Evolutionary conservation across 2,329 filamentous ascomycete genomes (phyloP).

Genomic region (Leptodontidium sp.): DNA sequence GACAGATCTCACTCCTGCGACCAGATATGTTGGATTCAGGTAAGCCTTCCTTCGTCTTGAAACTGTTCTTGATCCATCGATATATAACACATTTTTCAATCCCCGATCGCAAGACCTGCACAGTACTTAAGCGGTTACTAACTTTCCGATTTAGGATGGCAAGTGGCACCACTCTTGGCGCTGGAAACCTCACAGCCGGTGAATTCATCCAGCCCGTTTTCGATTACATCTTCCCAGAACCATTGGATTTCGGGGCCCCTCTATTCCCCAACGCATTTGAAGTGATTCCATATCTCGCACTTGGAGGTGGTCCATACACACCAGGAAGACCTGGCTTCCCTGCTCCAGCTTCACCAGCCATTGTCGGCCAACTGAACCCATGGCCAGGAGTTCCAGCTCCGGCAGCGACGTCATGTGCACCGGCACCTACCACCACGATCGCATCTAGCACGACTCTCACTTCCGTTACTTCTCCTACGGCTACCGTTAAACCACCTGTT

Average conservation of each 20-base stretch:
- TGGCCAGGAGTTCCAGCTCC: constrained; percentile 37
- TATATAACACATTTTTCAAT: no score
- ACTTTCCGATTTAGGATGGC: constrained; percentile 29
- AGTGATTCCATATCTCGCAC: constrained; percentile 46
- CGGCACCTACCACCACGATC: constrained; percentile 13
- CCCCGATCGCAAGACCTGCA: no score
- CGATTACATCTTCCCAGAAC: constrained; percentile 54
- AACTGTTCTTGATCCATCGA: no score
- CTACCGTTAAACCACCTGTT: neutral
- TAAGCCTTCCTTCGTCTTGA: constrained; percentile 3
- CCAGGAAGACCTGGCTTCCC: constrained; percentile 32
- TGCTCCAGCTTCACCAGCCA: constrained; percentile 11
- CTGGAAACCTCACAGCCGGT: constrained; percentile 51
- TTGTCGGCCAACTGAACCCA: constrained; percentile 50
- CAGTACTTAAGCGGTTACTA: no score
- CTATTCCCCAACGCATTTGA: constrained; percentile 49
- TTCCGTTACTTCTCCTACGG: constrained; percentile 15
- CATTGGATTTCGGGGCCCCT: constrained; percentile 47
- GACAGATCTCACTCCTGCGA: constrained; percentile 50
- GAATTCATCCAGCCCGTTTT: constrained; percentile 52
- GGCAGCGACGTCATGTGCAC: constrained; percentile 21
- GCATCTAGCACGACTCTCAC: constrained; percentile 15
- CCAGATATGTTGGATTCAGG: constrained; percentile 47
- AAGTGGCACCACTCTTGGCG: constrained; percentile 47
- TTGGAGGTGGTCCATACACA: constrained; percentile 45